These are phyloP conservation scores for Pseudevernia furfuracea DNA, from an alignment of 495 filamentous ascomycete species.

Conservation along the genomic window DNA sequence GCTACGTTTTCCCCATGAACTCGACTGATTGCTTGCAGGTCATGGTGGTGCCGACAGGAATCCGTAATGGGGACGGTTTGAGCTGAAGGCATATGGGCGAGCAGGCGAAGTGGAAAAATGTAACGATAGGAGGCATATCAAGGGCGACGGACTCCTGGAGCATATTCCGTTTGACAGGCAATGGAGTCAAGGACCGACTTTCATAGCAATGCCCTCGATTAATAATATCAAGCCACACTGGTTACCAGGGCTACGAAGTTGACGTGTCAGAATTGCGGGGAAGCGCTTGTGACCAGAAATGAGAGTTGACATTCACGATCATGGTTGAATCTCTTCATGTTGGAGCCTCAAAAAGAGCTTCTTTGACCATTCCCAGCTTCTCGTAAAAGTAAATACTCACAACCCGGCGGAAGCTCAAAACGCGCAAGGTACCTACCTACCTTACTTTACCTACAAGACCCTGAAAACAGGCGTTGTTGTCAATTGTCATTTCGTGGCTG, in stretches of 20 bases:
- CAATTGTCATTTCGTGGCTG: constrained; percentile 17
- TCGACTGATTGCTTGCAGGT: constrained; percentile 16
- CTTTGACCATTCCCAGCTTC: background rate
- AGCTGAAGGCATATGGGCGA: background rate
- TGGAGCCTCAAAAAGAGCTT: background rate
- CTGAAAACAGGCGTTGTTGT: no score
- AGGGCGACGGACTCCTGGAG: background rate
- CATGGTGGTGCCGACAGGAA: constrained; percentile 26
- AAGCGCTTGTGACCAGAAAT: no score
- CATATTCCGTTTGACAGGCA: background rate
- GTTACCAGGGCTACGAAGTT: no score
- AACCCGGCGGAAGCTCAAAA: constrained; percentile 2
- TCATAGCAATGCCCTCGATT: background rate
- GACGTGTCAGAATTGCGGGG: no score
- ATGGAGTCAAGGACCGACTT: no score
- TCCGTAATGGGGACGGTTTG: constrained; percentile 10
- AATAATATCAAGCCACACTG: no score
- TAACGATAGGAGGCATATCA: background rate
- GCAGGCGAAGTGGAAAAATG: background rate
- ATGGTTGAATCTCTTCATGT: background rate
- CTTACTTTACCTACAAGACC: no score
- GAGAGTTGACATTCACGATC: no score
- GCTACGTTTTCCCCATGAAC: background rate
- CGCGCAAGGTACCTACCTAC: background rate
- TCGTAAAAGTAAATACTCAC: background rate